Conservation (phyloP, 306 rosid species). For the Dryas drummondii region DNA sequence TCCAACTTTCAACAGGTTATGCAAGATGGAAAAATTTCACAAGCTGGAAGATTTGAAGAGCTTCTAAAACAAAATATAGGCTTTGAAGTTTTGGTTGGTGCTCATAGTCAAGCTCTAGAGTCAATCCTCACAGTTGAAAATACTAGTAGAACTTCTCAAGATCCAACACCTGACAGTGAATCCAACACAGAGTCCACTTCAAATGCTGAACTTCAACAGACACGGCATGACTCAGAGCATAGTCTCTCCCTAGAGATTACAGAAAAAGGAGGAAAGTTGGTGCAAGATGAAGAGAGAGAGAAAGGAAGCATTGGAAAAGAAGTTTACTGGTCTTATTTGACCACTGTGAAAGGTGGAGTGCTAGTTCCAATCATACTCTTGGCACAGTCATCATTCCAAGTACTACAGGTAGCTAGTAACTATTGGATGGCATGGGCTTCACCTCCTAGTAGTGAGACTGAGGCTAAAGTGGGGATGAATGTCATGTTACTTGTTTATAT, state of each 20-base stretch:
- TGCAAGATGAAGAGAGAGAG: slow-evolving; percentile 95
- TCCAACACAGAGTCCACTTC: slow-evolving; percentile 34
- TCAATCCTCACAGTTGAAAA: slow-evolving; percentile 67
- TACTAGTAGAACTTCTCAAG: slow-evolving; percentile 43
- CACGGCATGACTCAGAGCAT: slow-evolving; percentile 52
- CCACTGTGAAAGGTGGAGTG: slow-evolving; percentile 64
- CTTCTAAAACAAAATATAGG: slow-evolving; percentile 81
- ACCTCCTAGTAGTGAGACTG: slow-evolving; percentile 60
- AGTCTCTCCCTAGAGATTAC: slow-evolving; percentile 50
- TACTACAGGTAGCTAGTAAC: slow-evolving; percentile 84
- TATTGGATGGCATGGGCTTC: slow-evolving; percentile 99
- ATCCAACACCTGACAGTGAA: slow-evolving; percentile 44
- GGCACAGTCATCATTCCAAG: slow-evolving; percentile 86
- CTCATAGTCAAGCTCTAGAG: slow-evolving; percentile 85
- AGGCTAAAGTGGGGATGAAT: slow-evolving; percentile 51
- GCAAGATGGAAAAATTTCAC: slow-evolving; percentile 87
- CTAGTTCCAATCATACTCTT: slow-evolving; percentile 73
- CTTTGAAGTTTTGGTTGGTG: slow-evolving; percentile 87
- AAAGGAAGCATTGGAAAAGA: slow-evolving; percentile 90
- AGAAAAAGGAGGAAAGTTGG: slow-evolving; percentile 67
- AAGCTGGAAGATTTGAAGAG: slow-evolving; percentile 80
- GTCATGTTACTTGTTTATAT: slow-evolving; percentile 58
- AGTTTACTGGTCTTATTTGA: slow-evolving; percentile 79
- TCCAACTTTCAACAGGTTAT: slow-evolving; percentile 60
- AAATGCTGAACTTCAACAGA: slow-evolving; percentile 33